phyloP scores from a whole-genome alignment of 2,329 filamentous ascomycete species.

The Fusarium multiceps region DNA sequence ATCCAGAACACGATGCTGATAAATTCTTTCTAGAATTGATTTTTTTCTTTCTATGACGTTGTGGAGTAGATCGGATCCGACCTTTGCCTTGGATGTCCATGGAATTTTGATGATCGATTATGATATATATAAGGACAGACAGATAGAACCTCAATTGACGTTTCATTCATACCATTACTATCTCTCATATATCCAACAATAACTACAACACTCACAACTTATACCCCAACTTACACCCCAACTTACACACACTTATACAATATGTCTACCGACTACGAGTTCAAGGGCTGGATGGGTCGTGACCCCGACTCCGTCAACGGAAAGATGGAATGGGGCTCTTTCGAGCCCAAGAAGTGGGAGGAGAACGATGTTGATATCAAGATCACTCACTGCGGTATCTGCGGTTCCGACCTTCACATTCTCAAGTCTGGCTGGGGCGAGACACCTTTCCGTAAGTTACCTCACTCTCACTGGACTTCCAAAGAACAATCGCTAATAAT shows the following conservation, averaged over 20 bases:
- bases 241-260: slow-evolving; percentile 13
- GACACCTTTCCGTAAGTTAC: slow-evolving; percentile 54
- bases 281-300: slow-evolving; percentile 64
- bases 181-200: background rate
- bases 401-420: slow-evolving; percentile 69
- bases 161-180: background rate
- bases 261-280: slow-evolving; percentile 57
- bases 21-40: slow-evolving; percentile 10
- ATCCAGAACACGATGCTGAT: slow-evolving; percentile 27
- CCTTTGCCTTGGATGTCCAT: background rate
- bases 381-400: slow-evolving; percentile 73
- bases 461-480: background rate
- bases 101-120: slow-evolving; percentile 4
- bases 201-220: background rate
- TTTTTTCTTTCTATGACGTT: slow-evolving; percentile 25
- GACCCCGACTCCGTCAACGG: slow-evolving; percentile 55
- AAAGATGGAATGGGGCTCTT: slow-evolving; percentile 65
- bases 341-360: slow-evolving; percentile 71
- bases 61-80: slow-evolving; percentile 14
- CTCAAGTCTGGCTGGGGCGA: slow-evolving; percentile 63
- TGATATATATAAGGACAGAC: slow-evolving; percentile 10
- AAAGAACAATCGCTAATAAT: slow-evolving; percentile 24
- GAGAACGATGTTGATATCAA: slow-evolving; percentile 73
- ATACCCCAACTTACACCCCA: background rate
- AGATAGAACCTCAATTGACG: background rate